Base-by-base conservation (phyloP, 1,139 yeast genomes). In the Petasospora fabianii region DNA sequence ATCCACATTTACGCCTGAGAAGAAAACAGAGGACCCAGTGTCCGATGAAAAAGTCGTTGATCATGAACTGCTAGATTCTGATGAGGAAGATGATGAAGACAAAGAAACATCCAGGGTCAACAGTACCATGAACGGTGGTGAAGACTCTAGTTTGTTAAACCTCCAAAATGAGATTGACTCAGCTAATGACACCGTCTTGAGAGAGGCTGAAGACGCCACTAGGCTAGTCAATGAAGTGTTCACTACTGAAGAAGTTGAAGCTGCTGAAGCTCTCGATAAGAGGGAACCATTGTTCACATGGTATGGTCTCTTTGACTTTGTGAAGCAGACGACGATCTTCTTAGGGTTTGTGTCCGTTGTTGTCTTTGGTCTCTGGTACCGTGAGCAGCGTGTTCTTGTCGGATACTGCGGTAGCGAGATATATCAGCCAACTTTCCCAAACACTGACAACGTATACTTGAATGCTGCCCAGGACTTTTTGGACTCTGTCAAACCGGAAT, bases 331-430 rank as follows among this genome's bases (percentile, higher is more conserved):
- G 8, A 12, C 39, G 4, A 8, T 44, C 9, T 49, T 54, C 35
- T 21, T 45, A 12, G 2, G 39, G 35, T 27, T 45, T 37, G 38
- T 58, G 7, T n/a, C 54, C 1, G 39, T 61, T 4, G 27, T 57
- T 7, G 39, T 64, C 3, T 67, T 68, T 47, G 70, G 66, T 0
- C 64, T 73, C 35, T 80, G 86, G 85, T 80, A 77, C 51, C 64
- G 84, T 38, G 82, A 80, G 45, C 82, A 80, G 54, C 68, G 72
- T 21, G 54, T 71, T 18, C 60, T 73, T 28, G 69, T 77, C 37
- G 94, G 94, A 0, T 83, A 74, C 55, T 83, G 94, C 65, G 87
- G 84, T 0, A 65, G 70, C 27, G 84, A 80, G 52, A 63, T 75
- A 12, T 50, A 68, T 39, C 58, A 47, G 13, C 60, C 64, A 22